Evolutionary conservation across 1,284 basidiomycete genomes (phyloP).

Genomic region (Puccinia triticina): DNA sequence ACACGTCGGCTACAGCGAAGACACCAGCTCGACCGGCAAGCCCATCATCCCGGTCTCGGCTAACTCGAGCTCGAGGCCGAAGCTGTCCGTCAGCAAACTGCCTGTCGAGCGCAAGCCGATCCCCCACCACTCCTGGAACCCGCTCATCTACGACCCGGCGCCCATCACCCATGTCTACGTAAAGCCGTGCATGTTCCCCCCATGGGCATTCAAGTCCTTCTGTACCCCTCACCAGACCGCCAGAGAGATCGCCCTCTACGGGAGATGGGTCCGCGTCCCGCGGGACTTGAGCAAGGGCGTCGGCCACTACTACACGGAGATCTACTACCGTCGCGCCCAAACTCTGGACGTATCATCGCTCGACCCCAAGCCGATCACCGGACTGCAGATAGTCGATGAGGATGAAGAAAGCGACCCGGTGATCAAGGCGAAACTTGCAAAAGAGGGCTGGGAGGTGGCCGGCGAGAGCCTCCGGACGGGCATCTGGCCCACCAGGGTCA

Average conservation of each 20-base stretch:
- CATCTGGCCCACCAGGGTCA: conserved; percentile 38
- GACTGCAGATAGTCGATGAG: conserved; percentile 28
- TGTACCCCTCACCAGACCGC: conserved; percentile 37
- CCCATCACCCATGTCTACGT: conserved; percentile 45
- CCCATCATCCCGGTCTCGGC: conserved; percentile 5
- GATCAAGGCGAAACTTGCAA: conserved; percentile 18
- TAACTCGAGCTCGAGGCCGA: conserved; percentile 4
- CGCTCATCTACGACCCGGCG: conserved; percentile 35
- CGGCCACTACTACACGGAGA: conserved; percentile 49
- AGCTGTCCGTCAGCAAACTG: conserved; percentile 21
- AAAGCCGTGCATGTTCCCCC: conserved; percentile 50
- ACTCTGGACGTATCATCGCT: conserved; percentile 13
- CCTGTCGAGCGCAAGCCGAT: neutral
- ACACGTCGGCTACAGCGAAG: conserved; percentile 16
- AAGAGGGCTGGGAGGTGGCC: conserved; percentile 37
- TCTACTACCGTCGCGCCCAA: conserved; percentile 47
- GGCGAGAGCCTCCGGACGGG: conserved; percentile 34
- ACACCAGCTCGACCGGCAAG: neutral
- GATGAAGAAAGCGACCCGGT: neutral
- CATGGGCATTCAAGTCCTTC: conserved; percentile 37
- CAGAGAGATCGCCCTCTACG: conserved; percentile 44
- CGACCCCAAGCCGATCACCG: conserved; percentile 41
- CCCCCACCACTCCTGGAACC: conserved; percentile 45
- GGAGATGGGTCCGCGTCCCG: conserved; percentile 45
- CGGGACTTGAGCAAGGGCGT: conserved; percentile 49